phyloP scores from a whole-genome alignment of 2,329 filamentous ascomycete species.

The Botrytis porri region DNA sequence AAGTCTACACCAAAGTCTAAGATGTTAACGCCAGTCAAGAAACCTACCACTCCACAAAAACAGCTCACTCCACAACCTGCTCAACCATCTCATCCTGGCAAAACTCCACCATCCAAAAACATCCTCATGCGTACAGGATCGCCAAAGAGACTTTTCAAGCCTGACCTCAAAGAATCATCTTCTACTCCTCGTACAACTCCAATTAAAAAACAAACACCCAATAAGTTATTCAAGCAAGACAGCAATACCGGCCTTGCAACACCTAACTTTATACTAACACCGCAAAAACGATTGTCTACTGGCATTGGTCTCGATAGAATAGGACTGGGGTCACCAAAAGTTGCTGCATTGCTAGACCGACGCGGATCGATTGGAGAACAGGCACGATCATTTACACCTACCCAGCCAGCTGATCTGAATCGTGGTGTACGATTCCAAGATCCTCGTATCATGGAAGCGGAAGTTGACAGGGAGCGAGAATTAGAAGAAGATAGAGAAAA shows the following conservation, averaged over 20 bases:
- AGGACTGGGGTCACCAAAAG: constrained; percentile 72
- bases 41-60: constrained; percentile 41
- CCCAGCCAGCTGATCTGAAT: constrained; percentile 38
- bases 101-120: constrained; percentile 49
- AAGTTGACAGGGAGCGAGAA: constrained; percentile 60
- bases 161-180: constrained; percentile 41
- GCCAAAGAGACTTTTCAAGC: constrained; percentile 45
- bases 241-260: constrained; percentile 54
- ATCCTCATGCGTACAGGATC: constrained; percentile 48
- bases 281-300: constrained; percentile 58
- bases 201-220: constrained; percentile 40
- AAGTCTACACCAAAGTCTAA: constrained; percentile 32
- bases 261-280: constrained; percentile 62
- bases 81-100: constrained; percentile 48
- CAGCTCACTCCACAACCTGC: constrained; percentile 44
- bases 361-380: constrained; percentile 69
- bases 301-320: constrained; percentile 67
- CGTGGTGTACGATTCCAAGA: constrained; percentile 62
- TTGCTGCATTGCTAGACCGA: constrained; percentile 68
- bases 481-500: constrained; percentile 62
- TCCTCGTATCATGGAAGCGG: constrained; percentile 58
- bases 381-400: constrained; percentile 61
- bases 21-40: constrained; percentile 36
- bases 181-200: constrained; percentile 33
- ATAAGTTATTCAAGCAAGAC: constrained; percentile 54